A percentile compares a stretch with the other conserved stretches of the same genome.
Evolutionary conservation across 768 basidiomycete species (phyloP).

Genomic region (Rhodosporidiobolus odoratus): DNA sequence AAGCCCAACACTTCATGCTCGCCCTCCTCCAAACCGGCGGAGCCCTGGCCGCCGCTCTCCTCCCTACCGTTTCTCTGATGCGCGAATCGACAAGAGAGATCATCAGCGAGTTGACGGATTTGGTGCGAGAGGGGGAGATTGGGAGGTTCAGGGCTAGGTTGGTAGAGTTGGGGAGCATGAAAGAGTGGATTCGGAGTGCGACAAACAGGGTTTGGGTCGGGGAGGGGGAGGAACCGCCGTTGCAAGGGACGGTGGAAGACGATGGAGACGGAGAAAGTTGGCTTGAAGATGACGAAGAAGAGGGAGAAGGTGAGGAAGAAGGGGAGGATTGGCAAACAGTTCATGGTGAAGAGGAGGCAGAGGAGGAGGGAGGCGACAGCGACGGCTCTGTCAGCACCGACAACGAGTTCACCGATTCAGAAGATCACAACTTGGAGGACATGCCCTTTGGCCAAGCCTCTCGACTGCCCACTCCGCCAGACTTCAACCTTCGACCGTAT

Average conservation of each 20-base stretch:
- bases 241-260: constrained; percentile 2
- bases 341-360: too few relatives aligned
- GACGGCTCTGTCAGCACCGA: neutral
- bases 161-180: neutral
- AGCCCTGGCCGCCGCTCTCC: neutral
- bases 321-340: neutral
- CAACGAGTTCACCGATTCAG: neutral
- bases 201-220: neutral
- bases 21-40: neutral
- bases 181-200: too few relatives aligned
- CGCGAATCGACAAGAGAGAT: neutral
- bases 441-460: neutral
- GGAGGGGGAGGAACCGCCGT: neutral
- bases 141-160: neutral
- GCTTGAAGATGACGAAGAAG: neutral
- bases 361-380: too few relatives aligned
- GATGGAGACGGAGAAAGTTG: too few relatives aligned
- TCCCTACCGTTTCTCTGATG: neutral
- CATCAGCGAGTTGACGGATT: neutral
- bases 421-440: neutral
- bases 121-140: neutral
- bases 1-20: neutral
- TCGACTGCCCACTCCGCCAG: too few relatives aligned
- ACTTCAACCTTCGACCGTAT: too few relatives aligned
- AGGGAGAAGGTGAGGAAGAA: neutral